A percentile compares a stretch with the other conserved stretches of the same genome.
phyloP scores from a whole-genome alignment of 2,329 filamentous ascomycete genomes.

The Raffaelea albimanens region DNA sequence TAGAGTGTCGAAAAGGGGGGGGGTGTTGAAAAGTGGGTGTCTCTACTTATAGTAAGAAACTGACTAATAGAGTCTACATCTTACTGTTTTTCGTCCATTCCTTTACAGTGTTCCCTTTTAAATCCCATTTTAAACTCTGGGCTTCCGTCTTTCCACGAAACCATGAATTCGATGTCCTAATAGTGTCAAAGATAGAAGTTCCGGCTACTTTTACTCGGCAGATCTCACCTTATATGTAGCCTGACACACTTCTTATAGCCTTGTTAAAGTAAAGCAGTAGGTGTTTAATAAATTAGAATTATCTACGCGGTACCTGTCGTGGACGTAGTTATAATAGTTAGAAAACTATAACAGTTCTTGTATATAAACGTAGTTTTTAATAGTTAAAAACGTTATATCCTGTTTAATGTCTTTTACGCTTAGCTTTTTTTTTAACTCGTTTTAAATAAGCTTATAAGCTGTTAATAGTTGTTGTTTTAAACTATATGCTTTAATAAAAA shows the following conservation, averaged over 20 bases:
- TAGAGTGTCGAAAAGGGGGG: too few relatives aligned
- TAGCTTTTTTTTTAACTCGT: slow-evolving; percentile 6
- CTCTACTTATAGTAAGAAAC: background rate
- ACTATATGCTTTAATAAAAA: background rate
- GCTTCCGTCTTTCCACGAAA: slow-evolving; percentile 5
- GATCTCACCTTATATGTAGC: slow-evolving; percentile 6
- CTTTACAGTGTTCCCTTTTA: slow-evolving; percentile 5
- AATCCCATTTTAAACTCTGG: slow-evolving; percentile 7
- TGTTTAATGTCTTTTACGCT: slow-evolving; percentile 3
- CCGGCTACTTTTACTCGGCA: background rate
- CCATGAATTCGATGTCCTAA: slow-evolving; percentile 4
- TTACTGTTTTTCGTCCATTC: slow-evolving; percentile 7
- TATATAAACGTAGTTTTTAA: slow-evolving; percentile 7
- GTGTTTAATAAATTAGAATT: slow-evolving; percentile 6
- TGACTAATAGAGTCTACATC: background rate
- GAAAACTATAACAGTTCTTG: slow-evolving; percentile 7
- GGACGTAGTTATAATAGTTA: slow-evolving; percentile 6
- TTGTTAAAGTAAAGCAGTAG: slow-evolving; percentile 6
- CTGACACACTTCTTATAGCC: slow-evolving; percentile 4
- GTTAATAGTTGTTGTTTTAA: background rate
- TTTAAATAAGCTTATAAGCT: slow-evolving; percentile 6
- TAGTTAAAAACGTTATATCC: slow-evolving; percentile 5
- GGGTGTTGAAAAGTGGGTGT: too few relatives aligned
- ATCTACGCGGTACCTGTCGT: slow-evolving; percentile 4
- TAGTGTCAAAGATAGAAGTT: background rate